Evolutionary conservation across 345 rosid species (phyloP).

Genomic region (Pugionium dolabratum): DNA sequence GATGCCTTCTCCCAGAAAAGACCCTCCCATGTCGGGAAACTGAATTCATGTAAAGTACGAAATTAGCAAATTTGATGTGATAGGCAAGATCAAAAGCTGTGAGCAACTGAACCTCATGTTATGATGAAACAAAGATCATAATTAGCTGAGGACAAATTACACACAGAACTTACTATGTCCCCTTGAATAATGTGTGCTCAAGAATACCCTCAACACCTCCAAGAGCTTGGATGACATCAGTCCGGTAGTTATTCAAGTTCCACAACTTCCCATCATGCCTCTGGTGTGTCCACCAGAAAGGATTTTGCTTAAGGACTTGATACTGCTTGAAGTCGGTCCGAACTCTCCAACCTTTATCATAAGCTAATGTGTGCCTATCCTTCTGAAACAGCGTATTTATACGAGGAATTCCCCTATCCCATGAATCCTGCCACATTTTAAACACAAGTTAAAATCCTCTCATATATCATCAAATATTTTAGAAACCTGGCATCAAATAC

Average conservation of each 20-base stretch:
- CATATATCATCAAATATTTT: not conserved
- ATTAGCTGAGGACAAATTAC: slow-evolving; percentile 4
- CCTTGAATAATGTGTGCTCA: slow-evolving; percentile 88
- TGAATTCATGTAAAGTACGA: slow-evolving; percentile 35
- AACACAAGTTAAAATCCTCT: slow-evolving; percentile 16
- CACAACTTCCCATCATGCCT: slow-evolving; percentile 91
- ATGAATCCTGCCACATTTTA: slow-evolving; percentile 65
- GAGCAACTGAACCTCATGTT: slow-evolving; percentile 13
- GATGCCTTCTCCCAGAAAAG: slow-evolving; percentile 98
- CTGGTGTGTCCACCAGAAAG: slow-evolving; percentile 98
- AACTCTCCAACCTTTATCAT: slow-evolving; percentile 96
- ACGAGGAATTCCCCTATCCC: slow-evolving; percentile 96
- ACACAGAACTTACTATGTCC: slow-evolving; percentile 77
- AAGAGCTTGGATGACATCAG: slow-evolving; percentile 96
- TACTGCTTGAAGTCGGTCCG: slow-evolving; percentile 94
- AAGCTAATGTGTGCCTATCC: slow-evolving; percentile 86
- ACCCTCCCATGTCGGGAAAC: slow-evolving; percentile 98
- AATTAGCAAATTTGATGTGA: slow-evolving; percentile 1
- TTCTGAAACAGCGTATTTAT: slow-evolving; percentile 90
- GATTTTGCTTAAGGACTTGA: slow-evolving; percentile 87
- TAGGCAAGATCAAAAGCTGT: not conserved
- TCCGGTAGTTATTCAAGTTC: slow-evolving; percentile 90
- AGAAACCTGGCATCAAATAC: slow-evolving; percentile 3
- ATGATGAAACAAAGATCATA: slow-evolving; percentile 14
- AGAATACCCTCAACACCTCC: slow-evolving; percentile 96